A percentile compares a stretch with the other conserved stretches of the same genome.
phyloP scores from a whole-genome alignment of 345 rosid genomes.

The Populus davidiana region DNA sequence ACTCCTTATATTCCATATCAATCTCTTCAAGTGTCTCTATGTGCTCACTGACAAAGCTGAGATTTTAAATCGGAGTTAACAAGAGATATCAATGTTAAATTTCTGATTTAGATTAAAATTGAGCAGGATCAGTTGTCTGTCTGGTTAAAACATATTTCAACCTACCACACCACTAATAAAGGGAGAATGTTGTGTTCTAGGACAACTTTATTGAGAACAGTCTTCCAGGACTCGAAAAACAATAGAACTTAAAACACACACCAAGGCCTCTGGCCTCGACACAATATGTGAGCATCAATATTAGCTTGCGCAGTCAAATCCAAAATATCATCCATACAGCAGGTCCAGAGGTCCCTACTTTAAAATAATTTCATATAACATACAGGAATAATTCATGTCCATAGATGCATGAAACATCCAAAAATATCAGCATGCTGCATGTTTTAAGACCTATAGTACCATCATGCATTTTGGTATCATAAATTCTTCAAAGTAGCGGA shows the following conservation, averaged over 20 bases:
- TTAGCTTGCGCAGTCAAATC: background rate
- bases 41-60: conserved; percentile 92
- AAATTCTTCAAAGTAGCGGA: background rate
- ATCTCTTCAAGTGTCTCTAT: conserved; percentile 95
- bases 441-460: too few species aligned
- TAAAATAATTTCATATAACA: background rate
- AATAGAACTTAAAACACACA: background rate
- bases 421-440: background rate
- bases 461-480: background rate
- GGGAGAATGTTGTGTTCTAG: background rate
- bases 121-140: background rate
- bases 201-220: background rate
- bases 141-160: background rate
- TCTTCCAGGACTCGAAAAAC: background rate
- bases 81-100: background rate
- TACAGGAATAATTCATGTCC: background rate
- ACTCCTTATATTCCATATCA: conserved; percentile 80
- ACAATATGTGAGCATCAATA: background rate
- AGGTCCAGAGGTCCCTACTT: background rate
- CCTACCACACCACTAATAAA: background rate
- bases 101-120: background rate
- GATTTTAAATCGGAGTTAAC: background rate
- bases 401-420: background rate
- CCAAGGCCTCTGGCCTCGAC: background rate
- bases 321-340: background rate